Percentiles rank a stretch among this genome's conserved stretches.
phyloP scores from a whole-genome alignment of 139 green algal species.

The Tetratostichococcus sp. region DNA sequence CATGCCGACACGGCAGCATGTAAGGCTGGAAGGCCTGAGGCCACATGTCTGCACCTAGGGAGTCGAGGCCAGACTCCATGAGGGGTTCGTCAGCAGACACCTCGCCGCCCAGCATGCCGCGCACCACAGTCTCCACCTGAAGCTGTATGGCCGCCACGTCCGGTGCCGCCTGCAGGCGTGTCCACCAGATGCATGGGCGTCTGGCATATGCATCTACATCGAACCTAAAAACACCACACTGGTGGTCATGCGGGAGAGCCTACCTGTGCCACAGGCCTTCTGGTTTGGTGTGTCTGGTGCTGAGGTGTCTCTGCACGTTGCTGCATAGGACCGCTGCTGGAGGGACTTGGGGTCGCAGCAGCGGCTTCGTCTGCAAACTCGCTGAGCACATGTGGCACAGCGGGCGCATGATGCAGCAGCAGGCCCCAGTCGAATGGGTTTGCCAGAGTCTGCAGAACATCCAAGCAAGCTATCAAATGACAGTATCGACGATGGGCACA shows the following conservation, averaged over 20 bases:
- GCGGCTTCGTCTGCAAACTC: not conserved
- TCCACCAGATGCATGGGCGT: too few relatives aligned
- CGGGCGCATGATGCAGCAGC: not conserved
- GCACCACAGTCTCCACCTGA: not conserved
- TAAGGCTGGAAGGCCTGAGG: too few relatives aligned
- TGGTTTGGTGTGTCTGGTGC: too few relatives aligned
- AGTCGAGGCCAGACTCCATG: conserved; percentile 23
- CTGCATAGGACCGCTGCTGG: not conserved
- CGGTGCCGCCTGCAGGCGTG: too few relatives aligned
- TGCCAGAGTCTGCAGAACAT: not conserved
- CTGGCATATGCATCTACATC: too few relatives aligned
- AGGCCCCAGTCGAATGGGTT: conserved; percentile 10
- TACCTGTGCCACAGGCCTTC: too few relatives aligned
- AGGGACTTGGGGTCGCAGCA: not conserved
- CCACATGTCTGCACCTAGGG: conserved; percentile 13
- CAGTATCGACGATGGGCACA: too few relatives aligned
- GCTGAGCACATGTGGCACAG: not conserved
- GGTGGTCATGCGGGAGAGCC: too few relatives aligned
- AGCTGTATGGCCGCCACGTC: not conserved
- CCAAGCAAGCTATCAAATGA: too few relatives aligned
- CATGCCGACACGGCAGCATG: too few relatives aligned
- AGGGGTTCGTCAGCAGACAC: not conserved
- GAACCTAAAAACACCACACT: too few relatives aligned
- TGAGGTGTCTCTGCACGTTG: not conserved
- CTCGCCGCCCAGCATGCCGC: not conserved